These are phyloP conservation scores for Fusarium sp. DNA, from an alignment of 2,329 filamentous ascomycete genomes.

Conservation along the genomic window DNA sequence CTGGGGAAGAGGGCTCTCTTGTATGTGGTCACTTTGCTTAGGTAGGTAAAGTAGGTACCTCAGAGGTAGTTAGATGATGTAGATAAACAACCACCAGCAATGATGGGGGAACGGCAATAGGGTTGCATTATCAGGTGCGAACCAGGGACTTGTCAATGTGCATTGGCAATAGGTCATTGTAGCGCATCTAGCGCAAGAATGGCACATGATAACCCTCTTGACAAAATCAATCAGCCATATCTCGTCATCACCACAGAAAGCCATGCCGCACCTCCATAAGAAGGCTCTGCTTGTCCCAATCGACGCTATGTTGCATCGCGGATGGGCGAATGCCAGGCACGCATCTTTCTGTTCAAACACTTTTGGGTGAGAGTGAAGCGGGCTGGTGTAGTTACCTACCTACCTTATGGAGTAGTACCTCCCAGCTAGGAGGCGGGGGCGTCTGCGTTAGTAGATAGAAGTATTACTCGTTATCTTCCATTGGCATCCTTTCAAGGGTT, in stretches of 20 bases:
- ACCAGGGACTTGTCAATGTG: slow-evolving; percentile 32
- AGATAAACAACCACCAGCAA: slow-evolving; percentile 12
- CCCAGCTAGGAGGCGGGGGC: slow-evolving; percentile 1
- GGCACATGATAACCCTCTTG: slow-evolving; percentile 23
- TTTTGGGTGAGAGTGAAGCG: slow-evolving; percentile 4
- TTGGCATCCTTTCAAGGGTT: neutral
- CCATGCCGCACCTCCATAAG: slow-evolving; percentile 15
- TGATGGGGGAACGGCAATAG: slow-evolving; percentile 33
- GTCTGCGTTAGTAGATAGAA: slow-evolving; percentile 8
- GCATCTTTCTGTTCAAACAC: slow-evolving; percentile 19
- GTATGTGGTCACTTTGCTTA: slow-evolving; percentile 20
- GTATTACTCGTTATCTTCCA: neutral
- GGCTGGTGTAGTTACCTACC: neutral
- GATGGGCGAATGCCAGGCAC: slow-evolving; percentile 40
- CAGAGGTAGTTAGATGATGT: neutral
- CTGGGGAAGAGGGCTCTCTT: slow-evolving; percentile 33
- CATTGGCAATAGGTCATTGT: slow-evolving; percentile 20
- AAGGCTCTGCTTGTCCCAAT: slow-evolving; percentile 34
- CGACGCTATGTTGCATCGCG: slow-evolving; percentile 39
- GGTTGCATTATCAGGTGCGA: slow-evolving; percentile 37
- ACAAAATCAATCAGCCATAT: slow-evolving; percentile 18
- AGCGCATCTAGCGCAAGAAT: slow-evolving; percentile 28
- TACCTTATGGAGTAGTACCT: neutral
- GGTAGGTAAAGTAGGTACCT: neutral
- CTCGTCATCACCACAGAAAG: slow-evolving; percentile 23